These are phyloP conservation scores for Salix purpurea DNA, from an alignment of 345 rosid genomes.

Conservation along the genomic window DNA sequence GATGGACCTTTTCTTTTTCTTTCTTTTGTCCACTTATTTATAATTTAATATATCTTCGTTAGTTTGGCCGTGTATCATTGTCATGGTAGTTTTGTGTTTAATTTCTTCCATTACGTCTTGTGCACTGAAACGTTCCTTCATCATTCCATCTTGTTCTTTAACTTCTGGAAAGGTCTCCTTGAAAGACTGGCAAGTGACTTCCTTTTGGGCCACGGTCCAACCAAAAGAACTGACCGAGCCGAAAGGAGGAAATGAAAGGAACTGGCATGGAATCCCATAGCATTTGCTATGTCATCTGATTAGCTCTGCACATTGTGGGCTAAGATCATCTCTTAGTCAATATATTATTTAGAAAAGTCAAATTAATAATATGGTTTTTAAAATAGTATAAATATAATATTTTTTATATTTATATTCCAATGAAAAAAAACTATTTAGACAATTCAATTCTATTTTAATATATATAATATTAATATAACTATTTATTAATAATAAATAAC, in stretches of 20 bases:
- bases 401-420: too few species aligned
- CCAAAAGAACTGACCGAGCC: neutral
- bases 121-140: neutral
- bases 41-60: slow-evolving; percentile 12
- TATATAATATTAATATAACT: too few species aligned
- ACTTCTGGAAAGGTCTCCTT: neutral
- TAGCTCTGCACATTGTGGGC: slow-evolving; percentile 22
- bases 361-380: too few species aligned
- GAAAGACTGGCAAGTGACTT: slow-evolving; percentile 4
- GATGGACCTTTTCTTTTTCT: neutral
- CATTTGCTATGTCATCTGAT: slow-evolving; percentile 2
- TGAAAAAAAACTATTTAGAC: too few species aligned
- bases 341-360: too few species aligned
- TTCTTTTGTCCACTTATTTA: neutral
- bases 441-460: too few species aligned
- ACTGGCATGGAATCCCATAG: neutral
- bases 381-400: too few species aligned
- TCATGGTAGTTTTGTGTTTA: slow-evolving; percentile 9
- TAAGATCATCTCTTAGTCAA: too few species aligned
- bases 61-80: slow-evolving; percentile 23
- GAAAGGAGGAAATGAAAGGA: neutral
- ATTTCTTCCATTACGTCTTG: neutral
- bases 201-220: slow-evolving; percentile 28
- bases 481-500: too few species aligned
- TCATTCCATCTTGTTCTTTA: neutral